phyloP scores from a whole-genome alignment of 148 eudicot genomes.

The Fagopyrum tataricum region DNA sequence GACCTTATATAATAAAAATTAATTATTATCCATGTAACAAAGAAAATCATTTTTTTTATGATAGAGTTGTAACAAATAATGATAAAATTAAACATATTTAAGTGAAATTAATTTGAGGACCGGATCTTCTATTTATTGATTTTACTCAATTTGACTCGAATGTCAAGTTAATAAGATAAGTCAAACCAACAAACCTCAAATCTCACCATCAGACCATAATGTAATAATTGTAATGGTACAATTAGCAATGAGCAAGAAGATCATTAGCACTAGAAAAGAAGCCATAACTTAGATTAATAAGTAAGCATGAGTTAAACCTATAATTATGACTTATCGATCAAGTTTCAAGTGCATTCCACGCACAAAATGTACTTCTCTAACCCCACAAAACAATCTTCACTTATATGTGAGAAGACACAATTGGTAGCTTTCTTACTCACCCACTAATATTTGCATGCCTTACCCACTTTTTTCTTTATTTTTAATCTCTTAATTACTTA shows the following conservation, averaged over 20 bases:
- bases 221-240: background rate
- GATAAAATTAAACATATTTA: no score
- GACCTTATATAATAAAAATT: no score
- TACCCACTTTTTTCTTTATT: background rate
- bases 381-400: background rate
- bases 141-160: no score
- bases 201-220: background rate
- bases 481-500: background rate
- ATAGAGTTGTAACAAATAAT: background rate
- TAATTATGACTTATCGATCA: background rate
- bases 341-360: background rate
- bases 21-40: no score
- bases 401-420: background rate
- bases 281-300: background rate
- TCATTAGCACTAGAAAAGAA: background rate
- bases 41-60: no score
- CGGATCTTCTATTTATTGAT: no score
- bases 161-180: no score
- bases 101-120: no score
- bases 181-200: constrained; percentile 5
- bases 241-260: constrained; percentile 5
- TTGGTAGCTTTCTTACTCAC: background rate
- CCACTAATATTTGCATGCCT: constrained; percentile 10
- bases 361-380: background rate
- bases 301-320: background rate